phyloP scores from a whole-genome alignment of 108 stramenopile species.

The Fistulifera solaris region DNA sequence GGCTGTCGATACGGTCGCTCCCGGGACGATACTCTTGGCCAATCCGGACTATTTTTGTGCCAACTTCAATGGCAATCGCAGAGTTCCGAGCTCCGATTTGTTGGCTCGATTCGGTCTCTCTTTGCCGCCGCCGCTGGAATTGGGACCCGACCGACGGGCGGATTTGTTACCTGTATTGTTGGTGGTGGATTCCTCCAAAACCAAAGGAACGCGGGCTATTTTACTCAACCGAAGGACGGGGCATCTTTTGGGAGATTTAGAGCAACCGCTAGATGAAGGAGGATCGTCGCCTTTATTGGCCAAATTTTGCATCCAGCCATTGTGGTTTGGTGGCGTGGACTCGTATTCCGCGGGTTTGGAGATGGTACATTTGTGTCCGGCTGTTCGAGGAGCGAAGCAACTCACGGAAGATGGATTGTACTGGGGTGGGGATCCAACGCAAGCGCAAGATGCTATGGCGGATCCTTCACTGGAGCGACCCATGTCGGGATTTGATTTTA shows the following conservation, averaged over 20 bases:
- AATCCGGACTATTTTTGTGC: constrained; percentile 69
- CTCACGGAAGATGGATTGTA: constrained; percentile 69
- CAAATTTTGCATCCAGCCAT: constrained; percentile 78
- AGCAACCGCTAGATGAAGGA: constrained; percentile 25
- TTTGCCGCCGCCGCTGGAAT: constrained; percentile 57
- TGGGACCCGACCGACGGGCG: constrained; percentile 74
- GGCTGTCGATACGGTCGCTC: constrained; percentile 33
- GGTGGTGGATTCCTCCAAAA: constrained; percentile 38
- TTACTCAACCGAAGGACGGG: constrained; percentile 74
- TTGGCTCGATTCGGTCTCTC: constrained; percentile 73
- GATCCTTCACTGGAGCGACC: constrained; percentile 35
- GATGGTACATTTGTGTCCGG: constrained; percentile 61
- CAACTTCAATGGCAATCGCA: constrained; percentile 17
- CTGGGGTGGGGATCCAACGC: constrained; percentile 72
- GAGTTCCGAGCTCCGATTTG: constrained; percentile 30
- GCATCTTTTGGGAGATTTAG: constrained; percentile 76
- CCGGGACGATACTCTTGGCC: constrained; percentile 55
- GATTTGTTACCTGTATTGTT: constrained; percentile 70
- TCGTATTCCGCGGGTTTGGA: constrained; percentile 29
- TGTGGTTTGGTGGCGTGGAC: constrained; percentile 78
- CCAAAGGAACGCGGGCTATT: constrained; percentile 40
- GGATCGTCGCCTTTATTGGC: constrained; percentile 27
- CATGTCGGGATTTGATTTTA: constrained; percentile 77
- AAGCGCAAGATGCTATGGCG: constrained; percentile 70
- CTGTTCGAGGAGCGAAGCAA: constrained; percentile 44